phyloP scores from a whole-genome alignment of 2,329 filamentous ascomycete species.

The Elsinoe batatas region DNA sequence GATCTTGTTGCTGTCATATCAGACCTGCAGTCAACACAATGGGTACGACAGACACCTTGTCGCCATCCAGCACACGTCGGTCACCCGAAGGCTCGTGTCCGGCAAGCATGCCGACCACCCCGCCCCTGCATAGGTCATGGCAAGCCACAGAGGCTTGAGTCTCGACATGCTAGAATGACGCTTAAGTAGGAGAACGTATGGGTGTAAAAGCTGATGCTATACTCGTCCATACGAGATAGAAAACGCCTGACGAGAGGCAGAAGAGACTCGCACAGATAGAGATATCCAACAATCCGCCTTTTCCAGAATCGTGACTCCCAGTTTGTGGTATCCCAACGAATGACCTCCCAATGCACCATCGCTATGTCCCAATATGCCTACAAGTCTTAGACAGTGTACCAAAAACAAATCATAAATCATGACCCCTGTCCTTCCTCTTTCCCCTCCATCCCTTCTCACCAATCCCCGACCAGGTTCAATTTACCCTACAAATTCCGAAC shows the following conservation, averaged over 20 bases:
- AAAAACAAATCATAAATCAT: constrained; percentile 11
- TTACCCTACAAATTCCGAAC: background rate
- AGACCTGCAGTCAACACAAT: background rate
- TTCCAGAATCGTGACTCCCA: background rate
- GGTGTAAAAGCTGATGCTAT: background rate
- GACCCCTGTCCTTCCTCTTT: constrained; percentile 15
- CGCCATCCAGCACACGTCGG: no score
- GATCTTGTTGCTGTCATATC: background rate
- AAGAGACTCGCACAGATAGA: constrained; percentile 4
- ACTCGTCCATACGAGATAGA: background rate
- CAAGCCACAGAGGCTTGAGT: no score
- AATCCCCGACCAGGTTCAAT: background rate
- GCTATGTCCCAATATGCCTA: background rate
- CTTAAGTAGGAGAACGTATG: background rate
- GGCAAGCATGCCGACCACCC: no score
- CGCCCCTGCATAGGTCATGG: no score
- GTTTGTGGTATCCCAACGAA: constrained; percentile 2
- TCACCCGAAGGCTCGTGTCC: no score
- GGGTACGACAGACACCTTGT: no score
- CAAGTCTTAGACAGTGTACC: background rate
- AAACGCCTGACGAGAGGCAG: background rate
- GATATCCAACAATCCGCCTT: background rate
- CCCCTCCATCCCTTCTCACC: constrained; percentile 22
- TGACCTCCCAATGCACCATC: background rate
- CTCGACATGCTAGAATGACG: no score